A percentile compares a stretch with the other conserved stretches of the same genome.
These are phyloP conservation scores for Pseudogymnoascus sp. DNA, from an alignment of 2,329 filamentous ascomycete genomes.

Conservation along the genomic window DNA sequence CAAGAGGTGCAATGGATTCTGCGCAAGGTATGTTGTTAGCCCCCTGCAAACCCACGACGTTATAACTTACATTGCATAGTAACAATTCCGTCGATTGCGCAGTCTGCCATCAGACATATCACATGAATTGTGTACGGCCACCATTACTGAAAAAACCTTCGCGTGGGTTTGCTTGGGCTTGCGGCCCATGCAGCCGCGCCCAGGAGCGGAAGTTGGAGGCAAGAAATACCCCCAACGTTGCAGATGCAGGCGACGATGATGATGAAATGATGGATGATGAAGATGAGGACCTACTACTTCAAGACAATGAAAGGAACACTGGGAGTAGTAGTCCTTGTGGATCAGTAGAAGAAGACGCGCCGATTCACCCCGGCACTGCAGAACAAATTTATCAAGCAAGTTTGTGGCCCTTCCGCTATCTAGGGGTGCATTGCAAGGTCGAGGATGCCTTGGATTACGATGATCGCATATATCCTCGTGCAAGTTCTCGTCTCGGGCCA, in stretches of 20 bases:
- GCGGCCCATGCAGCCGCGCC: constrained; percentile 89
- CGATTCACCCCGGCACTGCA: constrained; percentile 57
- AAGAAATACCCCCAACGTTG: constrained; percentile 70
- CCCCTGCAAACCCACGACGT: neutral
- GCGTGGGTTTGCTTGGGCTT: constrained; percentile 96
- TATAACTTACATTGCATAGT: constrained; percentile 37
- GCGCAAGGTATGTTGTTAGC: constrained; percentile 64
- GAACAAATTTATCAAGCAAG: constrained; percentile 90
- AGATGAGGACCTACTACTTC: constrained; percentile 56
- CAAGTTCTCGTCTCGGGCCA: constrained; percentile 84
- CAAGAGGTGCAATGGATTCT: constrained; percentile 86
- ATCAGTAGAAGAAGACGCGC: constrained; percentile 47
- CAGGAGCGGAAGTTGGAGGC: constrained; percentile 90
- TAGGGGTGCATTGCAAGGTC: constrained; percentile 90
- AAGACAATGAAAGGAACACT: constrained; percentile 48
- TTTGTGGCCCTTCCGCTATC: constrained; percentile 91
- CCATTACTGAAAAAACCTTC: constrained; percentile 92
- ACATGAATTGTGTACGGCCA: constrained; percentile 96
- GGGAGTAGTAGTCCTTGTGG: constrained; percentile 57
- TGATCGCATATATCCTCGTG: constrained; percentile 92
- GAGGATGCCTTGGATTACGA: constrained; percentile 96
- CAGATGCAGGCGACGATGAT: constrained; percentile 58
- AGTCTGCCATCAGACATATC: constrained; percentile 89
- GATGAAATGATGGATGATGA: constrained; percentile 59
- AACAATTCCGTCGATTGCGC: constrained; percentile 96